Evolutionary conservation across 2,329 filamentous ascomycete genomes (phyloP), one percentile per base, ranked within the genome.

Genomic region (Curvularia verruculosa): DNA sequence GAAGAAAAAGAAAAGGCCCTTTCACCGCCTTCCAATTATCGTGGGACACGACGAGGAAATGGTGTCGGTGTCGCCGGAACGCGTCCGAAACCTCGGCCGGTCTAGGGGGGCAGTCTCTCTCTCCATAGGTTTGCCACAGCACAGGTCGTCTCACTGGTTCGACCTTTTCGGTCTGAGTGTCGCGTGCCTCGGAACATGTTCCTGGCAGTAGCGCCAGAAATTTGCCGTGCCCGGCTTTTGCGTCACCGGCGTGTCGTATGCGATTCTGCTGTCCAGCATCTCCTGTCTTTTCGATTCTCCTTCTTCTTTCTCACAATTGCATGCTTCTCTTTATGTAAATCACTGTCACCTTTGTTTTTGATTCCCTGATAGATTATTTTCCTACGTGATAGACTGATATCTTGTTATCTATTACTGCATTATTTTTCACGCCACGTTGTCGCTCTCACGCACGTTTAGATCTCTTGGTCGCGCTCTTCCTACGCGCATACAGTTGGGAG

Each of bases 401-500:
- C n/a, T n/a, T n/a, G n/a, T n/a, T 29, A 34, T 44, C 23, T 9
- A 10, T 36, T 26, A 15, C 34, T 15, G 40, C 13, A 26, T 24
- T 45, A 44, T 50, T 46, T n/a, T 29, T 29, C 28, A 12, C 28
- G 45, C 49, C 68, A 72, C 64, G 24, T 53, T 75, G 73, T 74
- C 70, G 64, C 61, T 68, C 62, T 59, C 63, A 69, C 67, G 61
- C 44, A 43, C 58, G 41, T 62, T 65, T 56, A 62, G 53, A 60
- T 64, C 61, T 48, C 61, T 67, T 40, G 55, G 51, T 58, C 61
- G 57, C 55, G 60, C 60, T 48, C 45, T 65, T 1, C 57, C 67
- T 15, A 54, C 56, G 36, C 57, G 55, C 34, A 47, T 61, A 39
- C 49, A 63, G 37, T 29, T 50, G 19, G 56, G 58, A 26, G 57